These are phyloP conservation scores for Tolypocladium pustulatum DNA, from an alignment of 2,329 filamentous ascomycete genomes.

Conservation along the genomic window DNA sequence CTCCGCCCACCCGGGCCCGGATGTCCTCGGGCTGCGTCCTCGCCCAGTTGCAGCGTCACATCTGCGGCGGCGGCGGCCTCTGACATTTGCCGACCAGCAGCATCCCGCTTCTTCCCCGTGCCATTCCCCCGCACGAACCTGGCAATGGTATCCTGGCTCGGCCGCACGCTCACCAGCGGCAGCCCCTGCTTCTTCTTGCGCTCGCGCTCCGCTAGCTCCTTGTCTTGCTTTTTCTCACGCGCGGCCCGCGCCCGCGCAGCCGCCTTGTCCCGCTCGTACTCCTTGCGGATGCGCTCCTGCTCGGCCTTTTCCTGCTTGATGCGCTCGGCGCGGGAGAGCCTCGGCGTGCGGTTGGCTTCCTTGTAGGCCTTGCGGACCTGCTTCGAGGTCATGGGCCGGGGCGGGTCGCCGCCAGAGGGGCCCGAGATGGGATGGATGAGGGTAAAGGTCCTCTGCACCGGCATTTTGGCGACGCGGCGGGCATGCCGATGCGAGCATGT, in stretches of 20 bases:
- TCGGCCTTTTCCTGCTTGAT: conserved; percentile 32
- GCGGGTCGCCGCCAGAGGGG: background rate
- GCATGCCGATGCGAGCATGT: background rate
- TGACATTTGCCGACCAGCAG: background rate
- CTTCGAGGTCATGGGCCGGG: conserved; percentile 28
- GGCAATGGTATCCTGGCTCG: conserved; percentile 48
- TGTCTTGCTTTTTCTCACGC: conserved; percentile 45
- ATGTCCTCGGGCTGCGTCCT: background rate
- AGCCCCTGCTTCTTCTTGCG: conserved; percentile 39
- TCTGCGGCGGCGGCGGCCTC: background rate
- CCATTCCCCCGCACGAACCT: conserved; percentile 35
- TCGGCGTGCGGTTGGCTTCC: conserved; percentile 19
- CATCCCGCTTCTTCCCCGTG: conserved; percentile 18
- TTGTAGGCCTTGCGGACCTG: conserved; percentile 29
- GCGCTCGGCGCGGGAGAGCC: conserved; percentile 29
- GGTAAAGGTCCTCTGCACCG: conserved; percentile 32
- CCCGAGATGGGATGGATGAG: conserved; percentile 24
- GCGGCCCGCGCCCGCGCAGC: conserved; percentile 36
- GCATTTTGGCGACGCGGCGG: conserved; percentile 16
- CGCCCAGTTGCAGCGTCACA: background rate
- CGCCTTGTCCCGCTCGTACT: conserved; percentile 38
- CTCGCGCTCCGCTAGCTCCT: conserved; percentile 37
- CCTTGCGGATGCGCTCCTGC: conserved; percentile 43
- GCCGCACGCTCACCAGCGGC: conserved; percentile 41
- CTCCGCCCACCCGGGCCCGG: background rate